Evolutionary conservation across 495 filamentous ascomycete species (phyloP), one percentile per base, ranked within the genome.

Genomic region (Podospora bellae-mahoneyi): DNA sequence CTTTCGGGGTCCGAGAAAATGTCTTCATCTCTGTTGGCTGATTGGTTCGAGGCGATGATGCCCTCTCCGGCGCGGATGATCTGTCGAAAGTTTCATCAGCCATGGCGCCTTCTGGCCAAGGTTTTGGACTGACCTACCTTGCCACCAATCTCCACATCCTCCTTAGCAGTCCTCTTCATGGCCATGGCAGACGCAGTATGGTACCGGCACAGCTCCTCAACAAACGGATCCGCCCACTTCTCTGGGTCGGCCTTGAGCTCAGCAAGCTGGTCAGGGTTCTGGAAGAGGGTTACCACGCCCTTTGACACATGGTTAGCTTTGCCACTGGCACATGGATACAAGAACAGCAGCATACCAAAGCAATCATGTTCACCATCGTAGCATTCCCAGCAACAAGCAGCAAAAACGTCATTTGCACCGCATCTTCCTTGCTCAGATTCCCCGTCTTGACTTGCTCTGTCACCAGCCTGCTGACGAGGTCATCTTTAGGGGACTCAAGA

Each of bases 361-460:
- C 74, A 61, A 82, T 82, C 78, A 82, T 83, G 69, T 78, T 82
- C 13, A 84, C 77, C 78, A 84, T 82, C 13, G 82, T 82, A 0
- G 82, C 81, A 55, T 84, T 84, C 3, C 81, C 82, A 0, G 82
- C 82, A 0, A 82, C 81, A 1, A 84, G 77, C 44, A 83, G 67
- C 27, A 84, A 66, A 69, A 82, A 83, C 0, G 81, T 78, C 64
- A 82, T 80, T 64, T 80, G 77, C 1, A 79, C 74, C 0, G 77
- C 80, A 44, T 82, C 81, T 0, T 65, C 69, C 68, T 74, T 77
- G 2, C 75, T 69, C 15, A 84, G 70, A 20, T 79, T 65, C 2
- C 82, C 82, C 5, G 73, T 72, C 23, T 73, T 74, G 9, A 79
- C 69, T 56, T 83, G 80, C 54, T 82, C 73, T 2, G 66, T 72